Percentiles rank a stretch among this genome's conserved stretches.
These are phyloP conservation scores for Taphrina communis DNA, from an alignment of 1,139 yeast genomes.

Conservation along the genomic window DNA sequence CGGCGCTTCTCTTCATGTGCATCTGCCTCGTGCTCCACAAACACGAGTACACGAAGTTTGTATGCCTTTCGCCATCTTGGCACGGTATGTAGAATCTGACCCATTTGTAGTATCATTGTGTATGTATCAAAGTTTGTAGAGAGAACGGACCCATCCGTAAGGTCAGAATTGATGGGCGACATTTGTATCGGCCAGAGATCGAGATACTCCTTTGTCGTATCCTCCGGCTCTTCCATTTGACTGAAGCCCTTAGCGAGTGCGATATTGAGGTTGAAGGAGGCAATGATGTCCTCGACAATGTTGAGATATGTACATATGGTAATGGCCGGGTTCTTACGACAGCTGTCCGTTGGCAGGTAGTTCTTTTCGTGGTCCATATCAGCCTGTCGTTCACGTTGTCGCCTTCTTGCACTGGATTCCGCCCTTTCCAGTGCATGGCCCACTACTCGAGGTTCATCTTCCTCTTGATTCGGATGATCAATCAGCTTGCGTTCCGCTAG, in stretches of 20 bases:
- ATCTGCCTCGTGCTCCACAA: conserved; percentile 78
- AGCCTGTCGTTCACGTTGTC: conserved; percentile 22
- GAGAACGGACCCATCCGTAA: conserved; percentile 63
- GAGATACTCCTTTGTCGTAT: conserved; percentile 57
- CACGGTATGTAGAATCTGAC: conserved; percentile 88
- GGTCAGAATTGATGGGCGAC: conserved; percentile 77
- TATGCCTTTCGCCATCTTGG: conserved; percentile 88
- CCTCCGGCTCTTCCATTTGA: conserved; percentile 62
- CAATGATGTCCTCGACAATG: conserved; percentile 84
- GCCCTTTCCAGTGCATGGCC: conserved; percentile 23
- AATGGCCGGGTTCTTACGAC: conserved; percentile 72
- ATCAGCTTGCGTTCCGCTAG: conserved; percentile 44
- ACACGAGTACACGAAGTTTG: conserved; percentile 76
- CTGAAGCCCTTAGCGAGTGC: conserved; percentile 91
- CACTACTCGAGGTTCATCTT: conserved; percentile 13
- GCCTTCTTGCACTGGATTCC: conserved; percentile 22
- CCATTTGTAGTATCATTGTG: conserved; percentile 86
- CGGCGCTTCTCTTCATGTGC: conserved; percentile 71
- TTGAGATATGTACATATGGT: conserved; percentile 87
- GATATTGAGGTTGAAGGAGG: conserved; percentile 82
- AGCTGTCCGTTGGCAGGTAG: conserved; percentile 78
- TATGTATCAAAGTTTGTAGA: conserved; percentile 59
- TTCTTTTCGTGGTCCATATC: conserved; percentile 42
- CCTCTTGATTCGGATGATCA: conserved; percentile 19
- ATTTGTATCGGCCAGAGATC: conserved; percentile 95